Evolutionary conservation across 1,139 yeast species (phyloP).

Genomic region (Lodderomyces elongisporus): DNA sequence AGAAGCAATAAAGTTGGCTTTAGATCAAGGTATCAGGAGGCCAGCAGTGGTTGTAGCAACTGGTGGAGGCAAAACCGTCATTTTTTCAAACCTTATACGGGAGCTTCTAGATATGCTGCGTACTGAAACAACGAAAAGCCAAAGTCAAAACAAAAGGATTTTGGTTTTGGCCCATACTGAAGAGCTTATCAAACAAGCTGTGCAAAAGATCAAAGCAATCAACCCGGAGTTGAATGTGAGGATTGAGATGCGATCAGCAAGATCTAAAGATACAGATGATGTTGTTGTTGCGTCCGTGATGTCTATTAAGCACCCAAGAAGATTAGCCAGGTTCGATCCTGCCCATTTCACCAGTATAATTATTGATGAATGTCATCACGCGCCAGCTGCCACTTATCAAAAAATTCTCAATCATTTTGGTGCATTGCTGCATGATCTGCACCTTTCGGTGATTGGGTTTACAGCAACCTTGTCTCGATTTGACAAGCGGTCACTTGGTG

Average conservation of each 20-base stretch:
- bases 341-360: slow-evolving; percentile 63
- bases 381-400: slow-evolving; percentile 67
- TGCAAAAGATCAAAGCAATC: slow-evolving; percentile 38
- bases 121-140: slow-evolving; percentile 6
- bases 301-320: slow-evolving; percentile 44
- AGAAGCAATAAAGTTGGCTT: slow-evolving; percentile 45
- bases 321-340: slow-evolving; percentile 56
- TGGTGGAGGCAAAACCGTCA: slow-evolving; percentile 93
- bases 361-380: slow-evolving; percentile 92
- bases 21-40: slow-evolving; percentile 45
- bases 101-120: slow-evolving; percentile 35
- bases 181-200: slow-evolving; percentile 75
- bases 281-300: slow-evolving; percentile 78
- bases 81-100: slow-evolving; percentile 64
- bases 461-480: slow-evolving; percentile 75
- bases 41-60: slow-evolving; percentile 88
- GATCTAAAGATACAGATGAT: slow-evolving; percentile 45
- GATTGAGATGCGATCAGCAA: slow-evolving; percentile 64
- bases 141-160: slow-evolving; percentile 40
- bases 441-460: slow-evolving; percentile 68
- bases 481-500: slow-evolving; percentile 58
- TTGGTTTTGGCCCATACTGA: slow-evolving; percentile 76
- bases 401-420: slow-evolving; percentile 55
- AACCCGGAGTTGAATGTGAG: slow-evolving; percentile 54
- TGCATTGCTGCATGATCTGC: slow-evolving; percentile 39